These are phyloP conservation scores for Sarocladiaceae sp. DNA, from an alignment of 2,329 filamentous ascomycete species.

Conservation along the genomic window DNA sequence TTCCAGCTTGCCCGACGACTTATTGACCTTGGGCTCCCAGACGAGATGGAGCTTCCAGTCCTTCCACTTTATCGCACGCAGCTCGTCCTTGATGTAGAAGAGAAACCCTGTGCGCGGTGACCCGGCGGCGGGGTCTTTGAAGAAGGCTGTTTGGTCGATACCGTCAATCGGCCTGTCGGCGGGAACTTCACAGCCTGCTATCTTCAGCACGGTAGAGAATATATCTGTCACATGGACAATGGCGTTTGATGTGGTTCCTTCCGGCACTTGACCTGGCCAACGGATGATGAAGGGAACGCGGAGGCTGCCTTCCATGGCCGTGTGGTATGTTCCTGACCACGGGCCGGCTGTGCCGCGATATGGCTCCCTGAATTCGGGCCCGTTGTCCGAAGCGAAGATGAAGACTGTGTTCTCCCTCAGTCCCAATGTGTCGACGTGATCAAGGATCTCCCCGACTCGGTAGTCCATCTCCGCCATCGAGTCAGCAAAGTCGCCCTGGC, in stretches of 20 bases:
- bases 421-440: conserved; percentile 23
- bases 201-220: conserved; percentile 23
- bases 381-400: conserved; percentile 30
- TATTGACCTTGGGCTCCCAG: conserved; percentile 29
- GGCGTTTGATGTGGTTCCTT: conserved; percentile 20
- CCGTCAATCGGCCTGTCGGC: conserved; percentile 25
- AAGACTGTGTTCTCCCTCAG: conserved; percentile 24
- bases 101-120: conserved; percentile 20
- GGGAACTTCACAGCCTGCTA: conserved; percentile 16
- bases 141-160: conserved; percentile 21
- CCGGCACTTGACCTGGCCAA: conserved; percentile 24
- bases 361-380: conserved; percentile 25
- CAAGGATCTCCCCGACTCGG: conserved; percentile 24
- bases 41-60: conserved; percentile 29
- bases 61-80: conserved; percentile 27
- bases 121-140: conserved; percentile 17
- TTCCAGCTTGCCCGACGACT: conserved; percentile 23
- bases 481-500: conserved; percentile 25
- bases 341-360: conserved; percentile 26
- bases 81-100: conserved; percentile 29
- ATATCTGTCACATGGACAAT: conserved; percentile 28
- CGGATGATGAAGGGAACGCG: conserved; percentile 28
- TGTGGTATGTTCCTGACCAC: conserved; percentile 29
- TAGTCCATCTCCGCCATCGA: conserved; percentile 28
- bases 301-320: conserved; percentile 28